A percentile compares a stretch with the other conserved stretches of the same genome.
These are phyloP conservation scores for Pleodorina starrii DNA, from an alignment of 139 green algal species.

Conservation along the genomic window DNA sequence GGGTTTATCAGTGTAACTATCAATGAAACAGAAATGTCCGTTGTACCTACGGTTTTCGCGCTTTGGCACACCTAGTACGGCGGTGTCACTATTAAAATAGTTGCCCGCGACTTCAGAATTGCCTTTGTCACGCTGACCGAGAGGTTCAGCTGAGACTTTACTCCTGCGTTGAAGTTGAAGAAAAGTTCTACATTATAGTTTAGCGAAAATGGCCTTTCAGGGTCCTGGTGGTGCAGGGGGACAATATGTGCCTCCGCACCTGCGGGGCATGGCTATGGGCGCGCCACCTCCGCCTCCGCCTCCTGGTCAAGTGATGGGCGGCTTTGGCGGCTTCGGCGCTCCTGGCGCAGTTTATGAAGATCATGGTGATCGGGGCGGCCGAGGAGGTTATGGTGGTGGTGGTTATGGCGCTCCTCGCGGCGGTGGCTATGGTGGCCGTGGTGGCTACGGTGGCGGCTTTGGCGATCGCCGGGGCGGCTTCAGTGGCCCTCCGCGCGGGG, in stretches of 20 bases:
- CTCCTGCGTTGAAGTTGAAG: neutral
- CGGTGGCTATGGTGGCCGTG: slow-evolving; percentile 59
- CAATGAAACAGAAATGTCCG: neutral
- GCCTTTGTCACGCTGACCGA: slow-evolving; percentile 20
- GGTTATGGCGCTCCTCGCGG: slow-evolving; percentile 46
- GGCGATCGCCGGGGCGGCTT: slow-evolving; percentile 37
- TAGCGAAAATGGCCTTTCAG: slow-evolving; percentile 42
- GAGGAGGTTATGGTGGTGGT: slow-evolving; percentile 51
- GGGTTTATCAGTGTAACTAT: neutral
- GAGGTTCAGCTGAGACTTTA: slow-evolving; percentile 32
- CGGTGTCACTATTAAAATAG: neutral
- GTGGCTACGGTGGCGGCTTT: slow-evolving; percentile 58
- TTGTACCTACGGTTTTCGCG: no score
- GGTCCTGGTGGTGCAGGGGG: slow-evolving; percentile 19
- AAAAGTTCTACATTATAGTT: neutral
- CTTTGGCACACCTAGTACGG: no score
- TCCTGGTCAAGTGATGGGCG: neutral
- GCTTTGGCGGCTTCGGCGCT: slow-evolving; percentile 15
- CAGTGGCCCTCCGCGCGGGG: neutral
- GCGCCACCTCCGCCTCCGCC: slow-evolving; percentile 56
- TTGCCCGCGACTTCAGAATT: neutral
- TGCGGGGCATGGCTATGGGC: slow-evolving; percentile 64
- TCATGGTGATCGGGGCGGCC: neutral
- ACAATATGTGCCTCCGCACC: slow-evolving; percentile 86
- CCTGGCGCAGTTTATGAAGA: neutral